Conservation (phyloP, 768 basidiomycete species). For the Leucocoprinus sp. region DNA sequence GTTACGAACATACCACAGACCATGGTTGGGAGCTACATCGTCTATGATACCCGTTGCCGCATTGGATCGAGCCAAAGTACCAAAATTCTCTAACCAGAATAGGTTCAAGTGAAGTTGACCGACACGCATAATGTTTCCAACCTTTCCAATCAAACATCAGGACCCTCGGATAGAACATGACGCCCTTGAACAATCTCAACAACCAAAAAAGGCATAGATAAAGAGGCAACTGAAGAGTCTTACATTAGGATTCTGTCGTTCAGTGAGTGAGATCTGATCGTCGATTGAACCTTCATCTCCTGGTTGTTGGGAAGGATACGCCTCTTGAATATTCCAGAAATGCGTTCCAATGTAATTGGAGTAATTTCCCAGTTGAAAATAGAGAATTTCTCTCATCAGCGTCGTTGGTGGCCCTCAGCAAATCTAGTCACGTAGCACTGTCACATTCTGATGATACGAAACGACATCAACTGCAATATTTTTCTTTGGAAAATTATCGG, state of each 20-base stretch:
- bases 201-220: not conserved
- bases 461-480: too few species aligned
- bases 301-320: slow-evolving; percentile 48
- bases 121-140: slow-evolving; percentile 18
- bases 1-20: slow-evolving; percentile 7
- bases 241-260: slow-evolving; percentile 26
- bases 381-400: slow-evolving; percentile 70
- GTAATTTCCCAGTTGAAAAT: slow-evolving; percentile 63
- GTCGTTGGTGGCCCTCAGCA: not conserved
- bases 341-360: slow-evolving; percentile 69
- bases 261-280: slow-evolving; percentile 58
- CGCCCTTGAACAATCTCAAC: slow-evolving; percentile 25
- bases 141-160: slow-evolving; percentile 65
- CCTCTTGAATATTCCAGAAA: slow-evolving; percentile 79
- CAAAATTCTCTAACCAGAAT: slow-evolving; percentile 50
- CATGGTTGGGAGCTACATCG: slow-evolving; percentile 14
- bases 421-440: too few species aligned
- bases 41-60: slow-evolving; percentile 26
- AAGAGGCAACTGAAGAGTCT: not conserved
- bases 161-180: slow-evolving; percentile 52
- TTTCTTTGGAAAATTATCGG: too few species aligned
- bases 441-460: too few species aligned
- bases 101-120: too few species aligned
- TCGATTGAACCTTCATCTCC: slow-evolving; percentile 35
- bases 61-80: slow-evolving; percentile 39